Conservation (phyloP, 129 eudicot genomes). For the Escallonia rubra region DNA sequence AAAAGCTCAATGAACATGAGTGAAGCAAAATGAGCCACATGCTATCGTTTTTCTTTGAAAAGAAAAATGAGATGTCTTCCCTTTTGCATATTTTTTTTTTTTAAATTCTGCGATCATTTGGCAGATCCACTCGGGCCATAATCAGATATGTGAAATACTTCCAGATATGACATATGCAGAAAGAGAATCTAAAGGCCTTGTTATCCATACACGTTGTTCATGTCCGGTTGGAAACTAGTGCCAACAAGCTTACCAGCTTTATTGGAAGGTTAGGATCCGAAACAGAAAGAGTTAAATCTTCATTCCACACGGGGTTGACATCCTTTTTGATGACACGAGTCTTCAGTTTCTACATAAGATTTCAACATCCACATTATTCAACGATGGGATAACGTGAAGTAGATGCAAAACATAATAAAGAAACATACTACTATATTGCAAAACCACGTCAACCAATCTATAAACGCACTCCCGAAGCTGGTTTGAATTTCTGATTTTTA, state of each 20-base stretch:
- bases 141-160: not conserved
- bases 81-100: not conserved
- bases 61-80: not conserved
- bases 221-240: not conserved
- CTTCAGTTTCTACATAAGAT: conserved; percentile 56
- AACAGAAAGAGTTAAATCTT: conserved; percentile 69
- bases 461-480: not conserved
- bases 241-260: conserved; percentile 39
- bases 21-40: not conserved
- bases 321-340: conserved; percentile 65
- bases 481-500: no score
- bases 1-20: not conserved
- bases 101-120: no score
- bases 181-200: not conserved
- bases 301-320: conserved; percentile 78
- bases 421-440: not conserved
- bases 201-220: not conserved
- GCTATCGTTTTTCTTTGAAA: not conserved
- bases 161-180: no score
- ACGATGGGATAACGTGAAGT: not conserved
- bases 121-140: not conserved
- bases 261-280: conserved; percentile 46
- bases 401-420: not conserved
- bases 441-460: no score
- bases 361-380: not conserved